Evolutionary conservation across 2,329 filamentous ascomycete genomes (phyloP), one percentile per base, ranked within the genome.

Genomic region (Epichloe aotearoae): DNA sequence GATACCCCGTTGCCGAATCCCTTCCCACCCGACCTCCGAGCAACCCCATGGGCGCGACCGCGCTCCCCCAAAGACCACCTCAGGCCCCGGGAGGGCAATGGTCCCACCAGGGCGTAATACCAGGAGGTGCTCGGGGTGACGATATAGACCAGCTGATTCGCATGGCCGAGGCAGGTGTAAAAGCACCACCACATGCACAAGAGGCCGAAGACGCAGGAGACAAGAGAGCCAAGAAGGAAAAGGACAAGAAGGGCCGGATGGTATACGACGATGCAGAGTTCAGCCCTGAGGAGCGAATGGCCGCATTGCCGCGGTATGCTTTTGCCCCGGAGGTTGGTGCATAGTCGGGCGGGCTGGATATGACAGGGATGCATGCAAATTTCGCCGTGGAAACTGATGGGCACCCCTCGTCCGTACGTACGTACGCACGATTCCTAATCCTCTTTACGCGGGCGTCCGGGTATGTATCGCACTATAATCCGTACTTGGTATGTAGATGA

Each of bases 251-350:
- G 62, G 73, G 74, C 51, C 77, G 79, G 64, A 83, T 95, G 77
- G 74, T 95, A 33, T 95, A 93, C 70, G 82, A 82, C 55, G 87
- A 94, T 63, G 81, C 84, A 48, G 83, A 85, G 52, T 72, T 82
- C 61, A 93, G 86, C 61, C 86, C 88, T 2, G 90, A 96, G 71
- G 90, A 95, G 75, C 88, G 83, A 69, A 89, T 95, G 86, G 84
- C 88, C 30, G 70, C 73, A 62, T 71, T 93, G 70, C 74, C 85
- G 54, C 83, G 81, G 67, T 95, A 94, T 71, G 81, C 83, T 59
- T 85, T 79, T 51, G 57, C 55, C 36, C 58, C 64, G 5, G 56
- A 59, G 40, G 57, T 60, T 30, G 61, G 47, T 17, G 45, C 33
- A 2, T 46, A 46, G 34, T 15, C 3, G 5, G 14, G 45, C 17